These are phyloP conservation scores for Xerocomellus dryophilus DNA, from an alignment of 768 basidiomycete species.

Conservation along the genomic window DNA sequence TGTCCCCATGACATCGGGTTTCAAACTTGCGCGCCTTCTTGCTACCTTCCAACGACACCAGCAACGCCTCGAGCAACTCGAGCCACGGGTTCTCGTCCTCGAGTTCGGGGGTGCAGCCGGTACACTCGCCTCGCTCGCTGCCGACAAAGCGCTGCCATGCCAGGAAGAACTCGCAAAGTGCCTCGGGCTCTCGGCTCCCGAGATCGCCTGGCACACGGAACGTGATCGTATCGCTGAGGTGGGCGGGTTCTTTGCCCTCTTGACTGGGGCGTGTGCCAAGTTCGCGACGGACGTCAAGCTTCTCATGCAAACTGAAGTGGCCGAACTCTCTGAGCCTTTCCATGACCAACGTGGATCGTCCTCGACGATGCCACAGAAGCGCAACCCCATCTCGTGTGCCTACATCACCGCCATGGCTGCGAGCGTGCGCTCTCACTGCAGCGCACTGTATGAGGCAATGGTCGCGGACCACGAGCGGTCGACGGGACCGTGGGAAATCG, in stretches of 20 bases:
- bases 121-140: slow-evolving; percentile 43
- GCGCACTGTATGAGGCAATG: slow-evolving; percentile 44
- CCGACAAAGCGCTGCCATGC: slow-evolving; percentile 31
- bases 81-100: slow-evolving; percentile 37
- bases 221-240: slow-evolving; percentile 43
- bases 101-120: slow-evolving; percentile 48
- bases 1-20: slow-evolving; percentile 46
- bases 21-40: slow-evolving; percentile 44
- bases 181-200: slow-evolving; percentile 23
- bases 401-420: slow-evolving; percentile 45
- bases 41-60: slow-evolving; percentile 43
- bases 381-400: slow-evolving; percentile 45
- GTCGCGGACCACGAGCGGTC: slow-evolving; percentile 48
- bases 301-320: slow-evolving; percentile 48
- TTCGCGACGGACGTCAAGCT: slow-evolving; percentile 45
- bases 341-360: slow-evolving; percentile 44
- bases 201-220: slow-evolving; percentile 41
- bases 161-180: slow-evolving; percentile 21
- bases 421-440: slow-evolving; percentile 39
- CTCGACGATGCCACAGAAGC: slow-evolving; percentile 50
- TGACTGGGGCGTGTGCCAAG: slow-evolving; percentile 46
- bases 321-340: slow-evolving; percentile 44
- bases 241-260: slow-evolving; percentile 42
- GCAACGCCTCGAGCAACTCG: slow-evolving; percentile 36
- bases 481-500: slow-evolving; percentile 50